These are phyloP conservation scores for Ascosphaera acerosa DNA, from an alignment of 2,329 filamentous ascomycete genomes.

Conservation along the genomic window DNA sequence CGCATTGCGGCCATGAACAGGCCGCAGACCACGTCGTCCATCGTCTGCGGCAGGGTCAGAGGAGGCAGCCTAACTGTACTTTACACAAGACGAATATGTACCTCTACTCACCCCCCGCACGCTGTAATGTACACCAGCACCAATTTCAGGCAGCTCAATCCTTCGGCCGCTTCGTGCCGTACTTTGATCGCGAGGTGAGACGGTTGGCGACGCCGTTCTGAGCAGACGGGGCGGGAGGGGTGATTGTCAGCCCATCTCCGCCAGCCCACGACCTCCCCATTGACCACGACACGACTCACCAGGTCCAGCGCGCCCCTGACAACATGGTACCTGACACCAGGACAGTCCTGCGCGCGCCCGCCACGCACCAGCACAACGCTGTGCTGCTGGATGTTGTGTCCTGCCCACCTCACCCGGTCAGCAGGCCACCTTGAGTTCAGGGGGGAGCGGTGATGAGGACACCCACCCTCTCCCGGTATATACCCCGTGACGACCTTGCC, in stretches of 20 bases:
- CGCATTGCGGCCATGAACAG: too few species aligned
- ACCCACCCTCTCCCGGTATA: conserved; percentile 68
- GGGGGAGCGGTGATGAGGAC: not conserved
- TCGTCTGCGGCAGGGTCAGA: too few species aligned
- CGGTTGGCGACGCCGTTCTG: conserved; percentile 78
- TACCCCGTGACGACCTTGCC: conserved; percentile 77
- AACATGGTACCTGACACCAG: conserved; percentile 88
- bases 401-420: too few species aligned
- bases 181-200: conserved; percentile 73
- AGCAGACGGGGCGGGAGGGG: conserved; percentile 1
- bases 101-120: not conserved
- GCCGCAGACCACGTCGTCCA: too few species aligned
- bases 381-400: conserved; percentile 97
- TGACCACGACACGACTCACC: conserved; percentile 24
- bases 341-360: conserved; percentile 85
- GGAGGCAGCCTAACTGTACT: too few species aligned
- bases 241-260: not conserved
- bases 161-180: conserved; percentile 98
- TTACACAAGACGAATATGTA: not conserved
- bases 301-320: conserved; percentile 80
- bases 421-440: too few species aligned
- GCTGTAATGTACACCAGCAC: not conserved
- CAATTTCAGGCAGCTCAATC: not conserved
- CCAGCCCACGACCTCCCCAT: not conserved
- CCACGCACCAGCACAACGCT: conserved; percentile 90